phyloP scores from a whole-genome alignment of 1,284 basidiomycete genomes.

The Apiotrichum sp. region DNA sequence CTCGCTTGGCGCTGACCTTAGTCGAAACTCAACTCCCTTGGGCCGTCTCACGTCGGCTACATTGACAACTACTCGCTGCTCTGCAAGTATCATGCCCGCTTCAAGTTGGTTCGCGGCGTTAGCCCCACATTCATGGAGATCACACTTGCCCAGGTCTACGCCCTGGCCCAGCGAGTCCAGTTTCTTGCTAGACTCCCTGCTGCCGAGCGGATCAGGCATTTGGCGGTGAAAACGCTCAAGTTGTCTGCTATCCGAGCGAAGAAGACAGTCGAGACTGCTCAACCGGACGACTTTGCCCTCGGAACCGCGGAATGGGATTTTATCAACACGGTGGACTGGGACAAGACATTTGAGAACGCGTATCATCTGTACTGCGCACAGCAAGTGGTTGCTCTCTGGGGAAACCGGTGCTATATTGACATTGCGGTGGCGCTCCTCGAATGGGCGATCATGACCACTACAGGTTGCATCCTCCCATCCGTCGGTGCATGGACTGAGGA shows the following conservation, averaged over 20 bases:
- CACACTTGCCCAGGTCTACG: conserved; percentile 13
- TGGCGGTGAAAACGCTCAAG: conserved; percentile 5
- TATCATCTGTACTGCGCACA: conserved; percentile 29
- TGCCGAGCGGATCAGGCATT: conserved; percentile 5
- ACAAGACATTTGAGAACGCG: conserved; percentile 17
- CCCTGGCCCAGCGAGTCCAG: conserved; percentile 12
- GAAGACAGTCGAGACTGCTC: conserved; percentile 1
- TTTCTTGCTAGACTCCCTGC: conserved; percentile 10
- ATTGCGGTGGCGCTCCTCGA: conserved; percentile 18
- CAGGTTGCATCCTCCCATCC: conserved; percentile 7
- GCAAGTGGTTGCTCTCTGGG: conserved; percentile 27
- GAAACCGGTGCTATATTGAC: conserved; percentile 4
- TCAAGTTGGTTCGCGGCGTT: conserved; percentile 6
- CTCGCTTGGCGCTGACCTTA: neutral
- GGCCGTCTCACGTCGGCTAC: conserved; percentile 15
- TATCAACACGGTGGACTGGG: conserved; percentile 19
- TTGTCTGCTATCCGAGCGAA: neutral
- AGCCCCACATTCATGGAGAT: conserved; percentile 12
- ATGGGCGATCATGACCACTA: conserved; percentile 16
- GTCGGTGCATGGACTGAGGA: conserved; percentile 5
- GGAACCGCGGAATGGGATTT: conserved; percentile 7
- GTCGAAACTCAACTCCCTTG: conserved; percentile 9
- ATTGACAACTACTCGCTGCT: conserved; percentile 13
- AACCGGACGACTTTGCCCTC: conserved; percentile 10
- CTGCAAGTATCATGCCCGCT: neutral